These are phyloP conservation scores for Smittium mucronatum DNA, from an alignment of 371 early-diverging fungal species.

Conservation along the genomic window DNA sequence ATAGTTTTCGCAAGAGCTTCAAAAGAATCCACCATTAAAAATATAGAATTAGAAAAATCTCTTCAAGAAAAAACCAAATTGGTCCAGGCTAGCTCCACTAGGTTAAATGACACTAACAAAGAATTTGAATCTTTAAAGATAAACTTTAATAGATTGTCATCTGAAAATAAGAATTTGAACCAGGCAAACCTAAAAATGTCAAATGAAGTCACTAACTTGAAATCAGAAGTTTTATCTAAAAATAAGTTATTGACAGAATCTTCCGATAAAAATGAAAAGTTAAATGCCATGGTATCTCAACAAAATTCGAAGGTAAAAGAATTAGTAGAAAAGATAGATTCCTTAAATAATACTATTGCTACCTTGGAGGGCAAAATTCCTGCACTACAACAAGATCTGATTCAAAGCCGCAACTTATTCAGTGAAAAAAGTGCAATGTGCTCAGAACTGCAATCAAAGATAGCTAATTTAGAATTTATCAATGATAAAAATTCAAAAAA, in stretches of 20 bases:
- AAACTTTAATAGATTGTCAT: neutral
- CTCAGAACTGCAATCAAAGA: neutral
- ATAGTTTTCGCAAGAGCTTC: neutral
- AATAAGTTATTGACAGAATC: neutral
- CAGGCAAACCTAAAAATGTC: neutral
- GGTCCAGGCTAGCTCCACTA: neutral
- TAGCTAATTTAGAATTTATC: neutral
- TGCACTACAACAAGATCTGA: slow-evolving; percentile 23
- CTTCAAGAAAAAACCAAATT: neutral
- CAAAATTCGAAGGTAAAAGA: neutral
- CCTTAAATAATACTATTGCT: neutral
- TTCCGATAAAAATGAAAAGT: neutral
- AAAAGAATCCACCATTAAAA: neutral
- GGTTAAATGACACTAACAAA: neutral
- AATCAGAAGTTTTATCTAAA: neutral
- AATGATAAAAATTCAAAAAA: slow-evolving; percentile 1
- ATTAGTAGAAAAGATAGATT: neutral
- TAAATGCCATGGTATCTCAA: neutral
- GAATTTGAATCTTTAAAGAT: neutral
- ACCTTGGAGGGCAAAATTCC: neutral
- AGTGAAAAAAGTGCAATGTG: slow-evolving; percentile 24
- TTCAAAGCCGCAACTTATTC: slow-evolving; percentile 28
- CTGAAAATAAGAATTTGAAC: neutral
- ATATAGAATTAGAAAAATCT: neutral
- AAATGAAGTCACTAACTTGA: neutral